Conservation (phyloP, 139 green algal species). For the Micractinium sp. region DNA sequence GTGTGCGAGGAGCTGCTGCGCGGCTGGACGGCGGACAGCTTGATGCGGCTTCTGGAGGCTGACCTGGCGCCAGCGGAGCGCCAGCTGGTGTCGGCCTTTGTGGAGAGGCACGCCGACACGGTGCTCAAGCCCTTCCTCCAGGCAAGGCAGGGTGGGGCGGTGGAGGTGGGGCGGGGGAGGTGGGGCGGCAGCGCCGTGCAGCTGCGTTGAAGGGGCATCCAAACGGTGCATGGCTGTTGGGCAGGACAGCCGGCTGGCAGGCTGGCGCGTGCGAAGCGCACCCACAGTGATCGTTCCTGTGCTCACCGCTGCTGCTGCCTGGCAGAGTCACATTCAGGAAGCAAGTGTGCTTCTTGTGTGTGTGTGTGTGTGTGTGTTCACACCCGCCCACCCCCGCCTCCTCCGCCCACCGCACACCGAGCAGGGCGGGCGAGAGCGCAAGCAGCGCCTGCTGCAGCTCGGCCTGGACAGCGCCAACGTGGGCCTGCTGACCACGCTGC, state of each 20-base stretch:
- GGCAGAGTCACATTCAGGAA: too few relatives aligned
- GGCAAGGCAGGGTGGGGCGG: neutral
- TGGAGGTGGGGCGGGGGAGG: neutral
- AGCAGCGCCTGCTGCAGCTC: conserved; percentile 7
- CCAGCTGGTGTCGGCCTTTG: neutral
- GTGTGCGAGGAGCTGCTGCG: neutral
- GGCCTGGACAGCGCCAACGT: neutral
- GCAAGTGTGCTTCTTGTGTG: too few relatives aligned
- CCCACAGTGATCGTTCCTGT: too few relatives aligned
- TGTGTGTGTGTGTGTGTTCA: too few relatives aligned
- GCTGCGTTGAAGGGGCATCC: too few relatives aligned
- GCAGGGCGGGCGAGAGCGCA: neutral
- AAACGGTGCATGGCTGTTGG: too few relatives aligned
- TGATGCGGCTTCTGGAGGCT: neutral
- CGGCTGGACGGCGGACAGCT: neutral
- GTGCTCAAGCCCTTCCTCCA: neutral
- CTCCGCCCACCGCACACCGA: too few relatives aligned
- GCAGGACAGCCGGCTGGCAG: too few relatives aligned
- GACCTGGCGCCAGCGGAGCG: neutral
- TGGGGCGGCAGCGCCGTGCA: neutral
- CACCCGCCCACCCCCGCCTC: too few relatives aligned
- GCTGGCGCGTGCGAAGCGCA: too few relatives aligned
- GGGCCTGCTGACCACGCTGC: neutral
- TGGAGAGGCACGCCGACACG: neutral
- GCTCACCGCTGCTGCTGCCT: too few relatives aligned